Conservation (phyloP, 768 basidiomycete genomes). For the Cystofilobasidium ferigula region DNA sequence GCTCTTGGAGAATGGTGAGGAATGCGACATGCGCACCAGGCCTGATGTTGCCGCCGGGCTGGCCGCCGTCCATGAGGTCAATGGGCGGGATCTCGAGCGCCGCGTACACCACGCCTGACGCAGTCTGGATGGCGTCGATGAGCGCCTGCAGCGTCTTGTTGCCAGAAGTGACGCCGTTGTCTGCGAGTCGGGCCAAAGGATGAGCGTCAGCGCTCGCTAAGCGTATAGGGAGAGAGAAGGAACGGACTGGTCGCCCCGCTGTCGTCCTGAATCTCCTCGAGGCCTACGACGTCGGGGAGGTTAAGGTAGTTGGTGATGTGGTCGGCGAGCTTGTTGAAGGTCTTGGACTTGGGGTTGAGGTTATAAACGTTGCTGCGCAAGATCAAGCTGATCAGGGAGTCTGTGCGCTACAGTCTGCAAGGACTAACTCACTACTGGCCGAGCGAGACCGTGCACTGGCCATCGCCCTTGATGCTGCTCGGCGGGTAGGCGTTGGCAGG, state of each 20-base stretch:
- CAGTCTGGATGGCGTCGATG: constrained; percentile 44
- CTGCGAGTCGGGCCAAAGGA: constrained; percentile 25
- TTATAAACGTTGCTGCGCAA: constrained; percentile 57
- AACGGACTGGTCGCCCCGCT: neutral
- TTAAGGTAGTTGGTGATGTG: constrained; percentile 48
- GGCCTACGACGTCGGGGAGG: constrained; percentile 51
- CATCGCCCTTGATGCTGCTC: constrained; percentile 38
- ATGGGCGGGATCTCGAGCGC: constrained; percentile 48
- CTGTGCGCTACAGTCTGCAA: too few species aligned
- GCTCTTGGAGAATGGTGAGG: too few species aligned
- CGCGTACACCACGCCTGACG: constrained; percentile 41
- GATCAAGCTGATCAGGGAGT: too few species aligned
- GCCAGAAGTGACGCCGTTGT: constrained; percentile 49
- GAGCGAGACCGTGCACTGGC: constrained; percentile 8
- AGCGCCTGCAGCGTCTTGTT: constrained; percentile 48
- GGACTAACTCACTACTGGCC: neutral
- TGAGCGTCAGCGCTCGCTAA: neutral
- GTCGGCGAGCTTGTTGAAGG: constrained; percentile 48
- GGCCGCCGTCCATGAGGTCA: constrained; percentile 50
- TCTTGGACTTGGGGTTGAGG: constrained; percentile 51
- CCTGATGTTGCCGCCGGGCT: constrained; percentile 55
- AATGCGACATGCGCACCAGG: too few species aligned
- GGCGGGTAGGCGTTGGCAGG: constrained; percentile 40
- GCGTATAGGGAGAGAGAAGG: neutral
- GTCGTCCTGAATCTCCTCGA: constrained; percentile 58